A percentile compares a stretch with the other conserved stretches of the same genome.
These are phyloP conservation scores for Orbilia oligospora DNA, from an alignment of 2,329 filamentous ascomycete species.

Conservation along the genomic window DNA sequence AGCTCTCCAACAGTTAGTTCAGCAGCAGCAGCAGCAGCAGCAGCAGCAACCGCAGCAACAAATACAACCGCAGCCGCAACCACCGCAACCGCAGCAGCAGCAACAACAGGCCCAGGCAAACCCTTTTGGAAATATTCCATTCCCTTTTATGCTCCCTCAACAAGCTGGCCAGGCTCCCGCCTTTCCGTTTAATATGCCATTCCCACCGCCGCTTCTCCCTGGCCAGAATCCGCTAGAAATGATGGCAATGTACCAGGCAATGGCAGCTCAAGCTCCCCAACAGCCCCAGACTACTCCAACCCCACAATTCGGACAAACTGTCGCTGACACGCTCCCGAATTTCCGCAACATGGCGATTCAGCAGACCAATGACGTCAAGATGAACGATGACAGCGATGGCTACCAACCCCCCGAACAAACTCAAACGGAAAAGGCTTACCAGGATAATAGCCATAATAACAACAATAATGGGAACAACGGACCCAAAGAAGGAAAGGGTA, in stretches of 20 bases:
- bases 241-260: conserved; percentile 59
- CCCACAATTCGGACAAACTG: conserved; percentile 25
- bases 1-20: conserved; percentile 40
- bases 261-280: conserved; percentile 36
- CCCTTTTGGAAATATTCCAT: conserved; percentile 37
- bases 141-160: conserved; percentile 48
- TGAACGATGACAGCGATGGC: conserved; percentile 47
- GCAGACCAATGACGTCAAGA: conserved; percentile 35
- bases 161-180: conserved; percentile 53
- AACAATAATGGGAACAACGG: neutral
- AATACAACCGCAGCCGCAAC: conserved; percentile 11
- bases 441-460: conserved; percentile 33
- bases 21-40: conserved; percentile 29
- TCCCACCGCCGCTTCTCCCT: conserved; percentile 48
- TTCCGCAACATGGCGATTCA: conserved; percentile 3
- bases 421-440: conserved; percentile 39
- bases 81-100: conserved; percentile 11
- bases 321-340: conserved; percentile 19
- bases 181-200: conserved; percentile 57
- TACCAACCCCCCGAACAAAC: conserved; percentile 53
- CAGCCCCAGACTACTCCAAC: conserved; percentile 10
- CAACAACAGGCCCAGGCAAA: conserved; percentile 32
- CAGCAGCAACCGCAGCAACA: conserved; percentile 3
- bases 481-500: conserved; percentile 52
- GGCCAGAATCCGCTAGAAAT: conserved; percentile 53